Evolutionary conservation across 306 rosid species (phyloP).

Genomic region (Urtica urens): DNA sequence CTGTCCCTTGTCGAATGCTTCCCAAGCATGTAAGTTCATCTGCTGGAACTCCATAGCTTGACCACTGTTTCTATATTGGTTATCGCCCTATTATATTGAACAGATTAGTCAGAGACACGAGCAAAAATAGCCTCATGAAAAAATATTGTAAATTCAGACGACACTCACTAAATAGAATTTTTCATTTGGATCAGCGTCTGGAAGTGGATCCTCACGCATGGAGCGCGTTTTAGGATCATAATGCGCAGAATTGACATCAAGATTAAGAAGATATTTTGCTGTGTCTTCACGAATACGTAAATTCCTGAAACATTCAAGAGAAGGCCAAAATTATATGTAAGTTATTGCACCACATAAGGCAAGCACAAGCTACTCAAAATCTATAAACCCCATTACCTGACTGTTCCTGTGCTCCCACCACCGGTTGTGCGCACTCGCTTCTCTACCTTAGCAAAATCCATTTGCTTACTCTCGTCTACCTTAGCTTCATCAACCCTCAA

Average conservation of each 20-base stretch:
- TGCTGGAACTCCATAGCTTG: conserved; percentile 55
- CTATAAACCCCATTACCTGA: conserved; percentile 21
- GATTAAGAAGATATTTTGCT: conserved; percentile 10
- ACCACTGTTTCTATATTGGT: conserved; percentile 34
- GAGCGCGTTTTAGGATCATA: conserved; percentile 10
- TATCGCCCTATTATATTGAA: conserved; percentile 1
- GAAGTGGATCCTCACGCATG: conserved; percentile 14
- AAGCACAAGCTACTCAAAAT: not conserved
- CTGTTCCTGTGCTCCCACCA: conserved; percentile 63
- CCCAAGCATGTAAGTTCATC: conserved; percentile 45
- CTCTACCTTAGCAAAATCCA: conserved; percentile 63
- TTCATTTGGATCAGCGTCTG: conserved; percentile 7
- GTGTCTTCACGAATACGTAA: conserved; percentile 11
- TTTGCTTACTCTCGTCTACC: conserved; percentile 50
- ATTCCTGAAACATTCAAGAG: conserved; percentile 1
- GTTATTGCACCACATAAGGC: not conserved
- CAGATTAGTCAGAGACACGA: not conserved
- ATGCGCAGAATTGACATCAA: conserved; percentile 10
- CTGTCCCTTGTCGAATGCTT: conserved; percentile 58
- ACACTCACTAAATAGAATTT: not conserved
- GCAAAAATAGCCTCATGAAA: not conserved
- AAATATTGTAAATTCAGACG: not conserved
- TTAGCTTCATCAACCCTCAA: conserved; percentile 11
- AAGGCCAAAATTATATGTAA: not conserved
- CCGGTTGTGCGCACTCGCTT: conserved; percentile 28